A percentile compares a stretch with the other conserved stretches of the same genome.
Evolutionary conservation across 2,329 filamentous ascomycete genomes (phyloP).

Genomic region (Ophiostoma angusticollis): DNA sequence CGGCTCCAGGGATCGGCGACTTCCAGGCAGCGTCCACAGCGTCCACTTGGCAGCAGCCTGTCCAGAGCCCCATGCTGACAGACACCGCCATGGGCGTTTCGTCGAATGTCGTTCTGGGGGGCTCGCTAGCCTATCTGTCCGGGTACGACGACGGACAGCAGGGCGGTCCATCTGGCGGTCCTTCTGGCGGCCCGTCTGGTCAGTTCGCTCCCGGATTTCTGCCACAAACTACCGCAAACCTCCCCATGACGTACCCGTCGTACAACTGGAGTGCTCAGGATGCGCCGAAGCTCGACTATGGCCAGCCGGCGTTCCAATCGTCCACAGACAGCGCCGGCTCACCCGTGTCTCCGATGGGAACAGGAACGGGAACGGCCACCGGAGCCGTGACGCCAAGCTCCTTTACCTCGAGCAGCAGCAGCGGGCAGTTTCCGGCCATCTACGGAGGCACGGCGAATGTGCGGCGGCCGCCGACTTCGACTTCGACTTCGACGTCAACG

Average conservation of each 20-base stretch:
- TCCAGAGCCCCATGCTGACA: no score
- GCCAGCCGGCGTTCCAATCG: neutral
- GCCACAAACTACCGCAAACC: neutral
- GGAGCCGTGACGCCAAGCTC: neutral
- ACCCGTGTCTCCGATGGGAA: neutral
- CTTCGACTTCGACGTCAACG: no score
- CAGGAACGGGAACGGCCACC: neutral
- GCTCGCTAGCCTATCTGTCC: no score
- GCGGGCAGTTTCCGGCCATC: neutral
- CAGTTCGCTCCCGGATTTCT: neutral
- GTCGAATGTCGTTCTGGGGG: no score
- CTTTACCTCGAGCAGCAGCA: conserved; percentile 6
- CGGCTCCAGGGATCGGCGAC: no score
- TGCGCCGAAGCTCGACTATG: neutral
- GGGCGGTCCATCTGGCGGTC: no score
- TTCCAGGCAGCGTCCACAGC: neutral
- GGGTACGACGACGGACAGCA: no score
- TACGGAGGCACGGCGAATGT: neutral
- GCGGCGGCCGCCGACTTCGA: no score
- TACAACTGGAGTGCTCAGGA: conserved; percentile 2
- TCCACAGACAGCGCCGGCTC: neutral
- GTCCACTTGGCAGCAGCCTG: no score
- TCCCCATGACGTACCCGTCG: neutral
- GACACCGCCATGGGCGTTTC: no score
- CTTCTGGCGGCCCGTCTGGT: no score